Base-by-base conservation (phyloP, 257 asterid genomes). In the Forsythia viridissima region DNA sequence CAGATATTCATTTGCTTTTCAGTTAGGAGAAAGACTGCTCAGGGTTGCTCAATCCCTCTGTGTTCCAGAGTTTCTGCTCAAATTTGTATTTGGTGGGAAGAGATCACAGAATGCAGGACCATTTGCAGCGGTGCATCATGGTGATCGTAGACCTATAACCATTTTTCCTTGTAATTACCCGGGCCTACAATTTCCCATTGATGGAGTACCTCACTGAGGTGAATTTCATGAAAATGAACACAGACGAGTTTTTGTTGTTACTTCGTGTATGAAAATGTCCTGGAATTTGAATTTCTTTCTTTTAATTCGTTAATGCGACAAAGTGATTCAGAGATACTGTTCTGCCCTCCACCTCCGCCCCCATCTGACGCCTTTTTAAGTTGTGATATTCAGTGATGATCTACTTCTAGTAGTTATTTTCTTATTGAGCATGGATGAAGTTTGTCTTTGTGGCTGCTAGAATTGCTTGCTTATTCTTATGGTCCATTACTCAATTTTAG, bases 211-310 rank as follows among this genome's bases (percentile, higher is more conserved):
- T 79, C 52, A 43, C 41, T 20, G 70, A 69, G 80, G 72, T 70
- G 84, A 71, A 63, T 72, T 71, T 51, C 52, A 39, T 41, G 42
- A 77, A 75, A 78, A 77, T 73, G 80, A 57, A 68, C 18, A 70
- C 30, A 46, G 20, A 46, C 8, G 78, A 71, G 59, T 52, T 30
- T 74, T 55, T 77, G 72, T 77, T 75, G 38, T 76, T 78, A 44
- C 76, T 76, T 83, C 77, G 8, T 79, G 80, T 71, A 79, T 80
- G 57, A 21, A 75, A 71, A 71, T 73, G 71, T 77, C 59, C 44
- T 70, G 84, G 73, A 80, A 59, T 65, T 5, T 61, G 73, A 80
- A 59, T 65, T 5, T 61, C 71, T 71, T 72, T 78, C 70, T 39
- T 37, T 83, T 74, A 3, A 24, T 63, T 63, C 70, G 8, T 63